Base-by-base conservation (phyloP, 257 asterid species). In the Scutellaria baicalensis region DNA sequence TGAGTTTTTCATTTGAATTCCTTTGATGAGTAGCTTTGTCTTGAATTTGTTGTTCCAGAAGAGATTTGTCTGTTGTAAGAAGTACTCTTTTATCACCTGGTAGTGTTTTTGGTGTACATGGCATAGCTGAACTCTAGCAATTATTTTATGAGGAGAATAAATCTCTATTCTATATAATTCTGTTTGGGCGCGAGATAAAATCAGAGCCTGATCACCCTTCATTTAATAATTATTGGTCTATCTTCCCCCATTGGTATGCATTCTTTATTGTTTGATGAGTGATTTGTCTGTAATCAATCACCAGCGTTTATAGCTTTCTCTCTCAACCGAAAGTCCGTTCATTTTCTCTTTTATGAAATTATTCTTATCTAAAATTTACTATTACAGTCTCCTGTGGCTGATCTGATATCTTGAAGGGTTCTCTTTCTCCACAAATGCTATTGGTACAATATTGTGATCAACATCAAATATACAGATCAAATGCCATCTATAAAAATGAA, bases 401-500 rank as follows among this genome's bases (percentile, higher is more conserved):
- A 68, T 79, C 80, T 76, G 75, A 71, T 71, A 67, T 40, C 57
- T 17, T 55, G 14, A 66, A 76, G 78, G 81, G 83, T 72, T 68
- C 75, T 69, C 60, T 71, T 76, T 81, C 66, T 76, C 68, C 8
- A 45, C 80, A 45, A 75, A 84, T 83, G 86, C 76, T 78, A 68
- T 76, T 33, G 23, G 39, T 48, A 77, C 86, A 47, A 71, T 67
- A 85, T 75, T 45, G 81, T 50, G 74, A 73, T 77, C 76, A 56
- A 56, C 75, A 62, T 68, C 73, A 50, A 59, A 64, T 33, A 43
- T 73, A 66, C 81, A 68, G 82, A 73, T 82, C 88, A 85, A 85
- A 93, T 93, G 97, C 96, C 98, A 88, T 90, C 95, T 48, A 64
- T 93, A 71, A 90, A 77, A 78, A 88, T 93, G 97, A 93, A 90